Evolutionary conservation across 306 rosid genomes (phyloP).

Genomic region (Fagus crenata): DNA sequence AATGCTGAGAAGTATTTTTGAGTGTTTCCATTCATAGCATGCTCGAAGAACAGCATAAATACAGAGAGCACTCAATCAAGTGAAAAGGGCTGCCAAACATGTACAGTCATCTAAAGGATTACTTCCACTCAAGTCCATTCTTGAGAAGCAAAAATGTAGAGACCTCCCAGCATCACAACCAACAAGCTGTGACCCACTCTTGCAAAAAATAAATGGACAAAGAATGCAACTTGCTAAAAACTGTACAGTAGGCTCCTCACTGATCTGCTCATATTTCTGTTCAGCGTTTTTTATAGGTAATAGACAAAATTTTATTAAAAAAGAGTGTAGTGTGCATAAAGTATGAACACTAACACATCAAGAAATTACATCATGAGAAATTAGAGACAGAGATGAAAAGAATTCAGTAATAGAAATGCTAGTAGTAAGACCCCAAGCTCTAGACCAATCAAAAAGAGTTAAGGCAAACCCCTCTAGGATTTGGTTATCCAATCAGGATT

Average conservation of each 20-base stretch:
- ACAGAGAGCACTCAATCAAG: neutral
- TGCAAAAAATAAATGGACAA: neutral
- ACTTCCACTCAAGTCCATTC: neutral
- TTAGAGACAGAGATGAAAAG: too few relatives aligned
- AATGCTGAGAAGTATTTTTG: neutral
- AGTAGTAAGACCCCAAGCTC: too few relatives aligned
- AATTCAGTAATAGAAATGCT: too few relatives aligned
- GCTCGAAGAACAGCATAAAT: neutral
- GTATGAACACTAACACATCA: too few relatives aligned
- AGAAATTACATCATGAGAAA: too few relatives aligned
- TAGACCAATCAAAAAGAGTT: too few relatives aligned
- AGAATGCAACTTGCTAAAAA: neutral
- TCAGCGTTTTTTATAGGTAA: neutral
- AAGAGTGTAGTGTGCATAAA: too few relatives aligned
- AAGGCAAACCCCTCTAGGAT: too few relatives aligned
- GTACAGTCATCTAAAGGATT: neutral
- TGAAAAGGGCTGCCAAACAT: neutral
- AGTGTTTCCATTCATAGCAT: neutral
- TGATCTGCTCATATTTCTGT: neutral
- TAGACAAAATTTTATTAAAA: too few relatives aligned
- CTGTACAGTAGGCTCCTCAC: neutral
- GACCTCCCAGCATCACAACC: neutral
- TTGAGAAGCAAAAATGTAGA: conserved; percentile 2
- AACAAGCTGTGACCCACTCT: neutral
- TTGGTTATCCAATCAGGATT: too few relatives aligned